Conservation (phyloP, 2,329 filamentous ascomycete species). For the Colletotrichum shisoi region DNA sequence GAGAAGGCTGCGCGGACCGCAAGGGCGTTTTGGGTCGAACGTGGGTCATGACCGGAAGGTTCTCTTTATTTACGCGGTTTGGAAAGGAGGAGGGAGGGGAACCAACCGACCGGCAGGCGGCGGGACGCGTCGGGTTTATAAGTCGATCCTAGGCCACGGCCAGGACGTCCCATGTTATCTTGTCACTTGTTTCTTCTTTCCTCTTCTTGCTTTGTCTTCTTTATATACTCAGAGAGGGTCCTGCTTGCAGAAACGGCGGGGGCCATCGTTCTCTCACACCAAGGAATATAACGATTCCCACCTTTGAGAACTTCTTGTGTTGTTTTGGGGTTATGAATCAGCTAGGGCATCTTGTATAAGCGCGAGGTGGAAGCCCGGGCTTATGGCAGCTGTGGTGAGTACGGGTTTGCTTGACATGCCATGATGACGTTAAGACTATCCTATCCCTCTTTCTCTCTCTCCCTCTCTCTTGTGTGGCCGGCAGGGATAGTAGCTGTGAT, state of each 20-base stretch:
- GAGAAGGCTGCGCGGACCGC: constrained; percentile 10
- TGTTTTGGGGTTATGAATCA: too few species aligned
- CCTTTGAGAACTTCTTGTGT: not conserved
- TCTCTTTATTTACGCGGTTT: constrained; percentile 19
- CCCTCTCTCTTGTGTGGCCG: not conserved
- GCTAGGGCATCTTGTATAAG: too few species aligned
- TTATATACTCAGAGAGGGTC: too few species aligned
- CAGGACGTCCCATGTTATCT: constrained; percentile 9
- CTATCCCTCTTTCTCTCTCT: too few species aligned
- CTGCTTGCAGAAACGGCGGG: not conserved
- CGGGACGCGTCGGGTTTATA: not conserved
- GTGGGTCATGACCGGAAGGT: constrained; percentile 12
- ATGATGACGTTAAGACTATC: too few species aligned
- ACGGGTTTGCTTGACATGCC: too few species aligned
- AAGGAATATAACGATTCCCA: constrained; percentile 25
- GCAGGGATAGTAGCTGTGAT: not conserved
- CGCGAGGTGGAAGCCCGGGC: not conserved
- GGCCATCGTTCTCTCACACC: not conserved
- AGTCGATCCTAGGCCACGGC: constrained; percentile 23
- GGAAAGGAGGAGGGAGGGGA: constrained; percentile 16
- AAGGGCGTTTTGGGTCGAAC: constrained; percentile 29
- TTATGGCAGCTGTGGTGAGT: too few species aligned
- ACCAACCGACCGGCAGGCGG: not conserved
- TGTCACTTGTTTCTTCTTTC: constrained; percentile 1
- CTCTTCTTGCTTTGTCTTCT: not conserved